phyloP scores from a whole-genome alignment of 768 basidiomycete genomes.

The Mrakia gelida region DNA sequence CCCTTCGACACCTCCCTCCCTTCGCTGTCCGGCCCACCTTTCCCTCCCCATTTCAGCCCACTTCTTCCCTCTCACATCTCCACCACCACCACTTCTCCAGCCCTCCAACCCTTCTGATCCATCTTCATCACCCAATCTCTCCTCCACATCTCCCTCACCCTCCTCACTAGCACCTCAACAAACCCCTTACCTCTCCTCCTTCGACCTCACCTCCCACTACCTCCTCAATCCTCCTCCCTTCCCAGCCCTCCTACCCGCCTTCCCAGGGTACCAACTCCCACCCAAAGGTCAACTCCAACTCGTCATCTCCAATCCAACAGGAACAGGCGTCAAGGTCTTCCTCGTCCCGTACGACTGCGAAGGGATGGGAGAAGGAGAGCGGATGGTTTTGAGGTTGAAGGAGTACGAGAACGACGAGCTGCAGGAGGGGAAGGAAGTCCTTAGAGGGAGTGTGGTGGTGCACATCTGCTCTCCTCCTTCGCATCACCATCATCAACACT shows the following conservation, averaged over 20 bases:
- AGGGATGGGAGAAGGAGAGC: constrained; percentile 39
- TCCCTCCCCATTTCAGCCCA: constrained; percentile 35
- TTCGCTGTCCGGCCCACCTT: constrained; percentile 33
- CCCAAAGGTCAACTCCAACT: constrained; percentile 42
- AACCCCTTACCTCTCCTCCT: constrained; percentile 42
- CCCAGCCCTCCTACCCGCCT: constrained; percentile 12
- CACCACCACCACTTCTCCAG: background rate
- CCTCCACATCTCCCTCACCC: background rate
- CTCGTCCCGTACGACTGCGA: constrained; percentile 43
- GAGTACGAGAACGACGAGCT: constrained; percentile 30
- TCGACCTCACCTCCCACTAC: constrained; percentile 41
- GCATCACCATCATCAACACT: background rate
- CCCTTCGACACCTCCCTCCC: constrained; percentile 27
- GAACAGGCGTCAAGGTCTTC: constrained; percentile 42
- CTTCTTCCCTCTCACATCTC: constrained; percentile 29
- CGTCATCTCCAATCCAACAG: constrained; percentile 41
- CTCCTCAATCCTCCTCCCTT: constrained; percentile 20
- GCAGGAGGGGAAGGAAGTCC: constrained; percentile 33
- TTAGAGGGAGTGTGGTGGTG: constrained; percentile 41
- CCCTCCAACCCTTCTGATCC: background rate
- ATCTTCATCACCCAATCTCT: background rate
- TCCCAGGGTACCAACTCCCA: constrained; percentile 42
- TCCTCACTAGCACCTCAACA: constrained; percentile 12
- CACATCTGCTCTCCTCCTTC: constrained; percentile 41
- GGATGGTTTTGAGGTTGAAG: constrained; percentile 42